These are phyloP conservation scores for Millerozyma miso DNA, from an alignment of 805 yeast species.

Conservation along the genomic window DNA sequence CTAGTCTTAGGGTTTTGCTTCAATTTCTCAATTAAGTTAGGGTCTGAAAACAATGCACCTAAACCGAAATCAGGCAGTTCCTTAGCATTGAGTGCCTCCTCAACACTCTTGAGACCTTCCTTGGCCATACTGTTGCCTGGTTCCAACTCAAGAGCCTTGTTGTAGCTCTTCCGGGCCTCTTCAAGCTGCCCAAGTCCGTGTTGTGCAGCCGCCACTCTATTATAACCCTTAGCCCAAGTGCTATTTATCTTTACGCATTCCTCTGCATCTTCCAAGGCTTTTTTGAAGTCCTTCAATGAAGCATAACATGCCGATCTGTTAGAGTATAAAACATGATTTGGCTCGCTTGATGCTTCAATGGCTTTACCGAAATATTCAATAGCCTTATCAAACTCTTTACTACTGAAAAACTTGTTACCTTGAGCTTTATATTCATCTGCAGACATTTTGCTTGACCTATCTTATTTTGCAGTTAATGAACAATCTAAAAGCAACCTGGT, in stretches of 20 bases:
- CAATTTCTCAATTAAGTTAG: conserved; percentile 70
- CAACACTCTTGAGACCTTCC: conserved; percentile 71
- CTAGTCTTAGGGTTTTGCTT: conserved; percentile 82
- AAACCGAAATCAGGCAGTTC: conserved; percentile 71
- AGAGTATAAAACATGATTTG: conserved; percentile 90
- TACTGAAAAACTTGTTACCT: conserved; percentile 90
- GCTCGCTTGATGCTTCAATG: conserved; percentile 71
- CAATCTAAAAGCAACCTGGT: background rate
- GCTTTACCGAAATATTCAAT: conserved; percentile 80
- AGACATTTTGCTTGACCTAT: conserved; percentile 19
- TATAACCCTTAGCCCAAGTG: conserved; percentile 93
- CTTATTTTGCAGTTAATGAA: background rate
- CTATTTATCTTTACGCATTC: conserved; percentile 78
- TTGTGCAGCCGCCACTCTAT: conserved; percentile 89
- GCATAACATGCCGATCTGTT: conserved; percentile 93
- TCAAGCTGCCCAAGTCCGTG: conserved; percentile 81
- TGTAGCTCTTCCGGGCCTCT: conserved; percentile 66
- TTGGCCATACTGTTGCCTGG: conserved; percentile 80
- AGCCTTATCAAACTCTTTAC: conserved; percentile 79
- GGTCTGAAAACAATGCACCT: conserved; percentile 75
- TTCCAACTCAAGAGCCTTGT: conserved; percentile 78
- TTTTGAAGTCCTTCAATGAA: conserved; percentile 64
- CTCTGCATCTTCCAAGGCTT: conserved; percentile 83
- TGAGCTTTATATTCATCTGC: conserved; percentile 82
- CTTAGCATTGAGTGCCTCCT: conserved; percentile 51